Conservation (phyloP, 139 green algal genomes). For the Tetradesmus obliquus region DNA sequence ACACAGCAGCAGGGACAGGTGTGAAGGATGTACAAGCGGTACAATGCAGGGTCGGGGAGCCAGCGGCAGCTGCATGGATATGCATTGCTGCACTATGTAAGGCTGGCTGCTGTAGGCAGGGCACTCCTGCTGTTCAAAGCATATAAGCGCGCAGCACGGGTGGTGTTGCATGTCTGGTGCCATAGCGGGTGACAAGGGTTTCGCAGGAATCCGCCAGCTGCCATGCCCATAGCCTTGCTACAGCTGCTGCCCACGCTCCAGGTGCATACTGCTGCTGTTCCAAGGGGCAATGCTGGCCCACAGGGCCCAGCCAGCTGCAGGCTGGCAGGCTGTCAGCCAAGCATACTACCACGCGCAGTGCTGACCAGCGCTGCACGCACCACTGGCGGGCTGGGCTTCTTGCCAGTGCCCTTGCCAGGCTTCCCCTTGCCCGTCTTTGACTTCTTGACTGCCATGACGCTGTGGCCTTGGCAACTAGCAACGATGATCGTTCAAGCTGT, state of each 20-base stretch:
- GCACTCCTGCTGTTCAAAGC: neutral
- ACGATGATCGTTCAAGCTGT: neutral
- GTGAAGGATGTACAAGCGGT: neutral
- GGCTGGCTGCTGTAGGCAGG: neutral
- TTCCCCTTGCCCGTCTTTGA: slow-evolving; percentile 48
- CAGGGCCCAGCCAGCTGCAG: neutral
- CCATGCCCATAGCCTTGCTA: neutral
- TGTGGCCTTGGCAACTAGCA: neutral
- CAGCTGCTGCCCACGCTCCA: neutral
- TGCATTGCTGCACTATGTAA: neutral
- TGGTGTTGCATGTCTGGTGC: neutral
- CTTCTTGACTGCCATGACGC: slow-evolving; percentile 51
- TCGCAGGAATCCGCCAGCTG: neutral
- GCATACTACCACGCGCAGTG: neutral
- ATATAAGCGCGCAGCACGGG: neutral
- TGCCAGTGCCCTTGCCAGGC: slow-evolving; percentile 38
- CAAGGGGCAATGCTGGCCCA: neutral
- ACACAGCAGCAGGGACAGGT: neutral
- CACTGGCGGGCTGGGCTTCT: slow-evolving; percentile 43
- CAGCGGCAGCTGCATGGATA: neutral
- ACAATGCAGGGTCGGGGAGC: neutral
- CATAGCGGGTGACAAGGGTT: neutral
- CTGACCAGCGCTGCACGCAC: slow-evolving; percentile 15
- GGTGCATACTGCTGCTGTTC: neutral
- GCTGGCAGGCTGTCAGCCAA: neutral